Percentiles rank a stretch among this genome's conserved stretches.
Conservation (phyloP, 164 flowering plant species). For the Dillenia turbinata region DNA sequence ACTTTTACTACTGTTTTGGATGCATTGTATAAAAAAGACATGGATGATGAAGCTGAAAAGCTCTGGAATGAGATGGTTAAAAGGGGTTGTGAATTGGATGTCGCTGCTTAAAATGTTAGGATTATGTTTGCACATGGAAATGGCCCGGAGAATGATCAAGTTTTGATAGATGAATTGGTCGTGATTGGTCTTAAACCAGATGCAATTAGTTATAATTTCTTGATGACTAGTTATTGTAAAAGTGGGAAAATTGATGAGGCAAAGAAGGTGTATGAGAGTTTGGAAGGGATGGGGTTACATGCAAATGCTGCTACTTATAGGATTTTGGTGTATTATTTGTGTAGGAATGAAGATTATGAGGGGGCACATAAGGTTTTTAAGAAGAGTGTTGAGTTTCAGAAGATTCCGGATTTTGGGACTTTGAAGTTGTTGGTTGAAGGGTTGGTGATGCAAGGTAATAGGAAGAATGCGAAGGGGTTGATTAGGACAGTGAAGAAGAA, state of each 20-base stretch:
- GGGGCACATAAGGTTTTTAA: conserved; percentile 53
- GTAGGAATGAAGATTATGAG: conserved; percentile 38
- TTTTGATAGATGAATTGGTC: conserved; percentile 69
- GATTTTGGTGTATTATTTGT: conserved; percentile 41
- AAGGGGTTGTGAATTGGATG: conserved; percentile 52
- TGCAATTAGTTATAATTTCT: conserved; percentile 51
- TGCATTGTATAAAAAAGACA: conserved; percentile 55
- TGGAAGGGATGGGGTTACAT: conserved; percentile 40
- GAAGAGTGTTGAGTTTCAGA: conserved; percentile 49
- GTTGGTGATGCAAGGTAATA: conserved; percentile 43
- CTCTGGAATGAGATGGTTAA: conserved; percentile 63
- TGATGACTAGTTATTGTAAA: conserved; percentile 54
- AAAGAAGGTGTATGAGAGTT: conserved; percentile 44
- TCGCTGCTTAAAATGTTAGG: conserved; percentile 64
- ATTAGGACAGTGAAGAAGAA: conserved; percentile 53
- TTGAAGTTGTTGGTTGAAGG: conserved; percentile 61
- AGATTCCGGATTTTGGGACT: conserved; percentile 57
- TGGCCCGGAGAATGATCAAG: conserved; percentile 41
- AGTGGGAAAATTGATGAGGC: conserved; percentile 68
- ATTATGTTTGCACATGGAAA: conserved; percentile 37
- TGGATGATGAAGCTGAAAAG: conserved; percentile 42
- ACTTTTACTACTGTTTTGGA: conserved; percentile 54
- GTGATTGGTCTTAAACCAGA: conserved; percentile 54
- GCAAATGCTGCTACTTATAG: conserved; percentile 81
- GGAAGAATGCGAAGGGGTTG: conserved; percentile 50